Conservation (phyloP, 106 monocot genomes). For the Acorus calamus region DNA sequence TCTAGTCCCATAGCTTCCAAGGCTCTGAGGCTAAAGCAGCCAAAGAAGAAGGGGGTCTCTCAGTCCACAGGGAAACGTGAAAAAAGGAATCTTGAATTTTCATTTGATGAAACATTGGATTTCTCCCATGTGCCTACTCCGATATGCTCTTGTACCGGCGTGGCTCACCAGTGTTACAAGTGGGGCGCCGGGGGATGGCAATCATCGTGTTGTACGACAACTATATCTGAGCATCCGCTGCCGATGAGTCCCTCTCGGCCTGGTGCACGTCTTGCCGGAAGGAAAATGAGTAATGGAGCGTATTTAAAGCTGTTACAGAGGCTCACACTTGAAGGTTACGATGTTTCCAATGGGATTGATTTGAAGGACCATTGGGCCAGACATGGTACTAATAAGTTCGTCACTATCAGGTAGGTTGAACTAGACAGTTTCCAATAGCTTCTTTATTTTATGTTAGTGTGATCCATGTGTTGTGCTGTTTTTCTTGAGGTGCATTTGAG, state of each 20-base stretch:
- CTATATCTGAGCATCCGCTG: conserved; percentile 64
- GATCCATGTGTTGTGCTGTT: no score
- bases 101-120: conserved; percentile 22
- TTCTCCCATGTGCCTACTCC: conserved; percentile 48
- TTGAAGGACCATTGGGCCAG: conserved; percentile 68
- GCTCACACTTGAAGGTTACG: conserved; percentile 38
- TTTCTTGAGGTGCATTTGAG: no score
- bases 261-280: conserved; percentile 47
- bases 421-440: no score
- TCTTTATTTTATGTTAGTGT: no score
- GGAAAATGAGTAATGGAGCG: conserved; percentile 75
- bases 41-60: conserved; percentile 28
- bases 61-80: conserved; percentile 24
- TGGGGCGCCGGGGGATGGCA: conserved; percentile 87
- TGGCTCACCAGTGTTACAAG: conserved; percentile 54
- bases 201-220: conserved; percentile 67
- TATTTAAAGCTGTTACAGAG: conserved; percentile 54
- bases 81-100: conserved; percentile 33
- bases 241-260: conserved; percentile 60
- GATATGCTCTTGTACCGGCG: conserved; percentile 60
- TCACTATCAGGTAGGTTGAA: conserved; percentile 39
- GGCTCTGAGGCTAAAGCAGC: conserved; percentile 22
- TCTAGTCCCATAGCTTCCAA: conserved; percentile 9
- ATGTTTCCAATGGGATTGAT: conserved; percentile 44
- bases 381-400: conserved; percentile 71